phyloP scores from a whole-genome alignment of 768 basidiomycete genomes.

The Mycena capillaripes region DNA sequence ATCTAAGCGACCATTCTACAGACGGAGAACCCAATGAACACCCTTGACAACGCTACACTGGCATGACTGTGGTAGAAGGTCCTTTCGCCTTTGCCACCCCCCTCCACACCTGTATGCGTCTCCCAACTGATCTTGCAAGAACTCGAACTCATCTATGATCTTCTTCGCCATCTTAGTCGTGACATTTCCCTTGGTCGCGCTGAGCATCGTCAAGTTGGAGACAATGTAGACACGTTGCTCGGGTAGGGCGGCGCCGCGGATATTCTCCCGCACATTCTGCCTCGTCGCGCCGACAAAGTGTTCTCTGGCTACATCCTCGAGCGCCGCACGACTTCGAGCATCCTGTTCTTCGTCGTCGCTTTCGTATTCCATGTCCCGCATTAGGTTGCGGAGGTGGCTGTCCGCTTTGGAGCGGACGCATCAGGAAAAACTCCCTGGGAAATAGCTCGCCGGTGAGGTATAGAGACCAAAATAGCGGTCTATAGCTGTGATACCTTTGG shows the following conservation, averaged over 20 bases:
- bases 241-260: slow-evolving; percentile 15
- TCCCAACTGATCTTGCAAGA: slow-evolving; percentile 12
- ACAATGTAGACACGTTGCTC: slow-evolving; percentile 20
- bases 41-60: not conserved
- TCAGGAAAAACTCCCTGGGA: too few relatives aligned
- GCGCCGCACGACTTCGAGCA: slow-evolving; percentile 6
- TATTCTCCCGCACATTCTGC: slow-evolving; percentile 12
- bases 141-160: too few relatives aligned
- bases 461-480: too few relatives aligned
- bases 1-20: too few relatives aligned
- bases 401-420: too few relatives aligned
- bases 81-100: slow-evolving; percentile 10
- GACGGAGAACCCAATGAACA: too few relatives aligned
- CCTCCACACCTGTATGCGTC: slow-evolving; percentile 12
- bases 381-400: slow-evolving; percentile 8
- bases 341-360: slow-evolving; percentile 20
- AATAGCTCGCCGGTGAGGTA: too few relatives aligned
- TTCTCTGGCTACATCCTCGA: slow-evolving; percentile 10
- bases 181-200: slow-evolving; percentile 18
- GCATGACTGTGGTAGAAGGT: slow-evolving; percentile 5
- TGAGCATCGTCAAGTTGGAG: slow-evolving; percentile 13
- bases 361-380: slow-evolving; percentile 17
- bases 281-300: too few relatives aligned
- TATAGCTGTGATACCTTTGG: too few relatives aligned
- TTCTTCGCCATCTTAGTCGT: slow-evolving; percentile 15